Conservation (phyloP, 2,329 filamentous ascomycete genomes). For the Thelonectria blattea region DNA sequence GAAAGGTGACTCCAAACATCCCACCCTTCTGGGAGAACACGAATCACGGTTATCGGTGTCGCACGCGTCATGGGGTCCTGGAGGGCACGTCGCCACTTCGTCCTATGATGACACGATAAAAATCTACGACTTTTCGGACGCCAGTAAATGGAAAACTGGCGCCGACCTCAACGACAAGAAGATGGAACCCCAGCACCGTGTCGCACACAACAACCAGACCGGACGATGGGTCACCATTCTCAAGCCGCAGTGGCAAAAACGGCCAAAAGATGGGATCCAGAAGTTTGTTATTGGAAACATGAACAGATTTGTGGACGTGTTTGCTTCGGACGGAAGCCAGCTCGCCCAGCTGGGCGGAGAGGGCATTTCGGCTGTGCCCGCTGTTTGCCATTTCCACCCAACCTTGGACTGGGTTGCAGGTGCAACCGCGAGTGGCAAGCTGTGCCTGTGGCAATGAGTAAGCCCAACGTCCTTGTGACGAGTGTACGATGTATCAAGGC, state of each 20-base stretch:
- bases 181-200: conserved; percentile 71
- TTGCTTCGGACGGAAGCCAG: conserved; percentile 80
- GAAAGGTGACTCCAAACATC: conserved; percentile 64
- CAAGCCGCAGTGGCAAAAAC: conserved; percentile 87
- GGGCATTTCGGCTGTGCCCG: conserved; percentile 91
- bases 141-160: conserved; percentile 63
- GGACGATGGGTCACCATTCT: conserved; percentile 88
- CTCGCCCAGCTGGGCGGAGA: conserved; percentile 87
- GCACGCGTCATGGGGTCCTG: conserved; percentile 87
- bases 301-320: conserved; percentile 96
- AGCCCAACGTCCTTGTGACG: background rate
- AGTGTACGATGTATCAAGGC: background rate
- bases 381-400: conserved; percentile 89
- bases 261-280: conserved; percentile 78
- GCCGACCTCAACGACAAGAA: conserved; percentile 62
- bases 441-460: conserved; percentile 84
- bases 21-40: conserved; percentile 80
- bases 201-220: conserved; percentile 94
- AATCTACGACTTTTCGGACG: conserved; percentile 78
- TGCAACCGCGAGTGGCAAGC: conserved; percentile 88
- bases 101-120: conserved; percentile 97
- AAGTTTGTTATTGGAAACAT: conserved; percentile 96
- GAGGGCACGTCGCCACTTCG: conserved; percentile 86
- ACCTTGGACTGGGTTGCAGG: conserved; percentile 90
- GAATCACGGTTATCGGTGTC: conserved; percentile 84